A percentile compares a stretch with the other conserved stretches of the same genome.
Evolutionary conservation across 2,329 filamentous ascomycete genomes (phyloP).

Genomic region (Pestalotiopsis sp.): DNA sequence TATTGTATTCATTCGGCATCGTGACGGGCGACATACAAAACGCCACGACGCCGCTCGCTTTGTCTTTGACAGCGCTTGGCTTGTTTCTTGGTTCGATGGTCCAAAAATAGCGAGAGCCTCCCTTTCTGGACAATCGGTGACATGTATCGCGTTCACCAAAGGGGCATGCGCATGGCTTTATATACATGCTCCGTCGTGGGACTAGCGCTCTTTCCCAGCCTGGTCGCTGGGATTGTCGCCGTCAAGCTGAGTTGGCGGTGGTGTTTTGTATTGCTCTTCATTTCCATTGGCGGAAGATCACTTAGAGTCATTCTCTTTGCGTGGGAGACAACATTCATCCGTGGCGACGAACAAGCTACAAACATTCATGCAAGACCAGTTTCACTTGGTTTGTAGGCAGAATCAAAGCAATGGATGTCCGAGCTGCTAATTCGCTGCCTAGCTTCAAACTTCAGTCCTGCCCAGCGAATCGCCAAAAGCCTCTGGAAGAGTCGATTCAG

Average conservation of each 20-base stretch:
- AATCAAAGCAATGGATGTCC: neutral
- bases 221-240: neutral
- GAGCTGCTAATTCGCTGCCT: neutral
- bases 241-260: neutral
- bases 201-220: neutral
- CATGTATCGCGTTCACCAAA: neutral
- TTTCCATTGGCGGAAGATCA: neutral
- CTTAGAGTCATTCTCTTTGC: neutral
- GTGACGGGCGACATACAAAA: too few relatives aligned
- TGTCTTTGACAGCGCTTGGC: too few relatives aligned
- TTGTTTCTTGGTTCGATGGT: too few relatives aligned
- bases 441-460: too few relatives aligned
- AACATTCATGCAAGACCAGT: neutral
- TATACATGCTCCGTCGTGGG: neutral
- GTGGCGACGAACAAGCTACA: neutral
- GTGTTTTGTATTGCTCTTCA: neutral
- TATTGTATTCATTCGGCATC: too few relatives aligned
- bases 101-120: neutral
- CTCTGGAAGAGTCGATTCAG: too few relatives aligned
- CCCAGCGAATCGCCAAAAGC: too few relatives aligned
- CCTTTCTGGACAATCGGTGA: neutral
- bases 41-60: too few relatives aligned
- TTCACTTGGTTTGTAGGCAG: neutral
- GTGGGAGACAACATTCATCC: neutral
- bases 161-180: neutral